phyloP scores from a whole-genome alignment of 345 rosid genomes.

The Melaleuca alternifolia region DNA sequence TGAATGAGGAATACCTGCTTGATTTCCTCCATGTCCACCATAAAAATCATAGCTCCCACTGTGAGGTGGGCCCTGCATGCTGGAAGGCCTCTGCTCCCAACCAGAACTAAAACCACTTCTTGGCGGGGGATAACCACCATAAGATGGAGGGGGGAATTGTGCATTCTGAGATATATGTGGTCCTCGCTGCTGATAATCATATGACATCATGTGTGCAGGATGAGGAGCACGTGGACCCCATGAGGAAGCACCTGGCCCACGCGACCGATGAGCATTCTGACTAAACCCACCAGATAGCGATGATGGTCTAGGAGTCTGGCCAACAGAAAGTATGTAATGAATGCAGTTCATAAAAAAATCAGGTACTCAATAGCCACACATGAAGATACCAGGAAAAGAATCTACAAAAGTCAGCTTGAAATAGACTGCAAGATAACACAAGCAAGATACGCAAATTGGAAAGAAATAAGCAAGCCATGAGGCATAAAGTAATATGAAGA shows the following conservation, averaged over 20 bases:
- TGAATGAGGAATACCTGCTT: conserved; percentile 24
- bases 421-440: neutral
- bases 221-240: conserved; percentile 73
- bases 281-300: conserved; percentile 41
- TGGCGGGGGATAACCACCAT: conserved; percentile 59
- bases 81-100: conserved; percentile 64
- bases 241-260: conserved; percentile 53
- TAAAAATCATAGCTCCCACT: conserved; percentile 69
- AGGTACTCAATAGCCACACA: neutral
- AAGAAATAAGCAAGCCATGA: neutral
- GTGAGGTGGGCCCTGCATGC: conserved; percentile 17
- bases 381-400: neutral
- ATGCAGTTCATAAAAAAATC: conserved; percentile 1
- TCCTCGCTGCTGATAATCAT: conserved; percentile 33
- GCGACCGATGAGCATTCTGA: conserved; percentile 57
- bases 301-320: conserved; percentile 54
- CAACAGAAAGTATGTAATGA: neutral
- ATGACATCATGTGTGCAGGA: neutral
- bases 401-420: neutral
- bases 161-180: conserved; percentile 56
- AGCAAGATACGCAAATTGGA: neutral
- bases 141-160: conserved; percentile 51
- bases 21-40: conserved; percentile 56
- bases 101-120: conserved; percentile 55
- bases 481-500: neutral